phyloP scores from a whole-genome alignment of 306 rosid genomes.

The Dicorynia guianensis region DNA sequence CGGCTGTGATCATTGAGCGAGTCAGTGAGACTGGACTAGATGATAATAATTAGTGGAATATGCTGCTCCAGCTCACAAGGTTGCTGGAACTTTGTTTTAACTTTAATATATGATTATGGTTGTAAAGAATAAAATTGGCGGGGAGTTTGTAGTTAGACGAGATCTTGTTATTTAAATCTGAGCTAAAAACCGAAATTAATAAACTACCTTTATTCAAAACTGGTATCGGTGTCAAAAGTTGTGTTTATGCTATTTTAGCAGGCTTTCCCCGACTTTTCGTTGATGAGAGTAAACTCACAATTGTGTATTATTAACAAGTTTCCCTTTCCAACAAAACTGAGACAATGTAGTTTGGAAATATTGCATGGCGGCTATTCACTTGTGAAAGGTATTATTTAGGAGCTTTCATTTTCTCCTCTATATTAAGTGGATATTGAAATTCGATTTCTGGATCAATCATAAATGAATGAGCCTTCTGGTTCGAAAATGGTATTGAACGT shows the following conservation, averaged over 20 bases:
- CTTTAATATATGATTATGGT: neutral
- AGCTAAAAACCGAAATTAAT: neutral
- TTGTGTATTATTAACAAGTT: neutral
- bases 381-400: neutral
- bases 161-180: conserved; percentile 1
- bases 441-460: conserved; percentile 34
- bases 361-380: neutral
- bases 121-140: conserved; percentile 12
- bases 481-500: conserved; percentile 28
- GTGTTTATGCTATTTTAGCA: conserved; percentile 4
- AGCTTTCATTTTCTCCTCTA: conserved; percentile 22
- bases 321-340: too few relatives aligned
- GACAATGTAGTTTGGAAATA: too few relatives aligned
- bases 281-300: neutral
- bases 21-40: neutral
- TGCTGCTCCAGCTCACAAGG: conserved; percentile 12
- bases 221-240: conserved; percentile 28
- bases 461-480: conserved; percentile 10
- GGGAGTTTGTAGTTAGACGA: neutral
- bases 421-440: conserved; percentile 20
- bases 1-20: neutral
- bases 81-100: conserved; percentile 10
- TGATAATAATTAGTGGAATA: conserved; percentile 7
- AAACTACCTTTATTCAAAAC: conserved; percentile 11
- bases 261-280: neutral